These are phyloP conservation scores for Asterophora lycoperdoides DNA, from an alignment of 768 basidiomycete genomes.

Conservation along the genomic window DNA sequence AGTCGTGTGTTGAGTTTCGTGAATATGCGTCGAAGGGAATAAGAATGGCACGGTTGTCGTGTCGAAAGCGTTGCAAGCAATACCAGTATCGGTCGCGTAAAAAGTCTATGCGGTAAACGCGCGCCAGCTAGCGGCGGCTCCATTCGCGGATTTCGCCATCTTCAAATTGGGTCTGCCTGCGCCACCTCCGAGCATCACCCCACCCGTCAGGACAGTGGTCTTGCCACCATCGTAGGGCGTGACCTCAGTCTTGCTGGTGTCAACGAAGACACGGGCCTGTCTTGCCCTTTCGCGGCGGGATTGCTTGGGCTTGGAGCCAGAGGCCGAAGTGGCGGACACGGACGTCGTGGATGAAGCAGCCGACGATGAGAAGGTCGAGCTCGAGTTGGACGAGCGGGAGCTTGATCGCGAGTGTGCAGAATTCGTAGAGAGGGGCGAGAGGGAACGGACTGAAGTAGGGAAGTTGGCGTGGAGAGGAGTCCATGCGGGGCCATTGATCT, in stretches of 20 bases:
- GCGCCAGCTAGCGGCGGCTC: constrained; percentile 51
- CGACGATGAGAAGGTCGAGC: constrained; percentile 55
- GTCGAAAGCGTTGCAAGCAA: constrained; percentile 13
- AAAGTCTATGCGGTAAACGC: constrained; percentile 41
- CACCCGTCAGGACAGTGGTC: constrained; percentile 83
- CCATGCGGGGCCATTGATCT: constrained; percentile 67
- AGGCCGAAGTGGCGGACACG: constrained; percentile 29
- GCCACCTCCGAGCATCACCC: constrained; percentile 75
- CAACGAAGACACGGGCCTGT: constrained; percentile 68
- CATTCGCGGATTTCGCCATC: constrained; percentile 26
- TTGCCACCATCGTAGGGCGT: constrained; percentile 86
- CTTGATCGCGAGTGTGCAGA: constrained; percentile 67
- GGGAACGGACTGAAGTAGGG: constrained; percentile 45
- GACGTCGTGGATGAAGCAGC: constrained; percentile 46
- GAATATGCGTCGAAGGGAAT: constrained; percentile 16
- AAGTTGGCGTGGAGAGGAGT: constrained; percentile 60
- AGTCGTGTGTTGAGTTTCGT: constrained; percentile 15
- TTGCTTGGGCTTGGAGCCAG: constrained; percentile 36
- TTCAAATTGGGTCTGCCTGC: constrained; percentile 21
- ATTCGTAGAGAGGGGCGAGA: constrained; percentile 54
- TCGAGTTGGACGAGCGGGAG: constrained; percentile 71
- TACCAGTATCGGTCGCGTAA: constrained; percentile 11
- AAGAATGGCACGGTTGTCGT: constrained; percentile 13
- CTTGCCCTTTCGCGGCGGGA: constrained; percentile 68
- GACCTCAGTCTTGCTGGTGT: constrained; percentile 71